phyloP scores from a whole-genome alignment of 345 rosid species.

The Salix exigua region DNA sequence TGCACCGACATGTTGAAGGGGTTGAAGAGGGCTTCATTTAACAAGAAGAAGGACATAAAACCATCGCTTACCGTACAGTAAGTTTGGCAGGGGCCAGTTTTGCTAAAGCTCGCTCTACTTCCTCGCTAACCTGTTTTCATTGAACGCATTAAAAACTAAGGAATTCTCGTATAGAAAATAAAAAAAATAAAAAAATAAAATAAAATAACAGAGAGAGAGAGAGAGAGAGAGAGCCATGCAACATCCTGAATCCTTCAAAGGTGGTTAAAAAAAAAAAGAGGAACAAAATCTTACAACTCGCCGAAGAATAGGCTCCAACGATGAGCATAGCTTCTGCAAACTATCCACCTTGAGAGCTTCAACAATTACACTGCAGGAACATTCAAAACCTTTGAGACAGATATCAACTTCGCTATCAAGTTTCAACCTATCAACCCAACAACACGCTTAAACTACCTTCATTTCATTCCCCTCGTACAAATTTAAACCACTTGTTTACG shows the following conservation, averaged over 20 bases:
- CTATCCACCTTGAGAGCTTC: constrained; percentile 37
- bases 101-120: constrained; percentile 37
- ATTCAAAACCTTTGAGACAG: not conserved
- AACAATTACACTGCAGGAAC: constrained; percentile 29
- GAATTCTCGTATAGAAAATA: not conserved
- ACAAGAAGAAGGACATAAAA: not conserved
- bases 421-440: not conserved
- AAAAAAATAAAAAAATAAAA: no score
- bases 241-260: not conserved
- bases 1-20: not conserved
- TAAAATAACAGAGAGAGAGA: no score
- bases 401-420: not conserved
- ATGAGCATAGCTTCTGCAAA: constrained; percentile 35
- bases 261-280: not conserved
- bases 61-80: constrained; percentile 14
- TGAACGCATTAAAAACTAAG: not conserved
- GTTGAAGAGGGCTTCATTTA: not conserved
- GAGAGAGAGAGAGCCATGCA: not conserved
- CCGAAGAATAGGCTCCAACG: constrained; percentile 33
- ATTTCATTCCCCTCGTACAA: not conserved
- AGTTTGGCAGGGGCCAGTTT: constrained; percentile 28
- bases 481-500: not conserved
- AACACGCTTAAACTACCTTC: not conserved
- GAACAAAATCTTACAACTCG: constrained; percentile 21
- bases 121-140: constrained; percentile 30